Percentiles rank a stretch among this genome's conserved stretches.
Evolutionary conservation across 352 stramenopile genomes (phyloP).

Genomic region (Saprolegnia parasitica): DNA sequence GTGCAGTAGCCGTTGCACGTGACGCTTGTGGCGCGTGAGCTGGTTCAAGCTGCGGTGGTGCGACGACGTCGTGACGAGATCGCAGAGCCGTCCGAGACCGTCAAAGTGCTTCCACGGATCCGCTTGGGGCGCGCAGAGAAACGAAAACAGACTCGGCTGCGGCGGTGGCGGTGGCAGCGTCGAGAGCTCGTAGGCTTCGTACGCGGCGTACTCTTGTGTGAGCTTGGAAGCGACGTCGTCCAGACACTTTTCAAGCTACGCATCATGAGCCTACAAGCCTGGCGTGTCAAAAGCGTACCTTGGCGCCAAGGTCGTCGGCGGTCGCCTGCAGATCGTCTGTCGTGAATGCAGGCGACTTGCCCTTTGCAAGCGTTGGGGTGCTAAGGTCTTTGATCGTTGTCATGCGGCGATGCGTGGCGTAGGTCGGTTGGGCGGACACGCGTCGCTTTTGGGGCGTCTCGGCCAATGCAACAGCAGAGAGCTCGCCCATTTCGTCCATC

Average conservation of each 20-base stretch:
- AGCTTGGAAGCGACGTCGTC: conserved; percentile 24
- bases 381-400: conserved; percentile 12
- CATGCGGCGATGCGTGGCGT: not conserved
- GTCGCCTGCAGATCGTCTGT: not conserved
- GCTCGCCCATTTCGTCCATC: conserved; percentile 15
- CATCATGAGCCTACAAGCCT: not conserved
- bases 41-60: conserved; percentile 75
- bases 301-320: not conserved
- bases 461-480: conserved; percentile 41
- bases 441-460: not conserved
- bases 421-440: not conserved
- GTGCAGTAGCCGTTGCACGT: conserved; percentile 71
- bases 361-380: not conserved
- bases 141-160: conserved; percentile 13
- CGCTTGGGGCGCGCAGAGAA: conserved; percentile 1
- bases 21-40: conserved; percentile 66
- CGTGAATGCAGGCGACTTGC: not conserved
- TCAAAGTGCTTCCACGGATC: conserved; percentile 31
- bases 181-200: conserved; percentile 26
- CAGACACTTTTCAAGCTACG: conserved; percentile 23
- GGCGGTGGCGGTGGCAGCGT: not conserved
- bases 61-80: conserved; percentile 47
- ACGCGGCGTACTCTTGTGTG: conserved; percentile 13
- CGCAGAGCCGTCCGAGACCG: conserved; percentile 50
- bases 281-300: not conserved